These are phyloP conservation scores for Crinitomyces ghanaensis DNA, from an alignment of 805 yeast species.

Conservation along the genomic window DNA sequence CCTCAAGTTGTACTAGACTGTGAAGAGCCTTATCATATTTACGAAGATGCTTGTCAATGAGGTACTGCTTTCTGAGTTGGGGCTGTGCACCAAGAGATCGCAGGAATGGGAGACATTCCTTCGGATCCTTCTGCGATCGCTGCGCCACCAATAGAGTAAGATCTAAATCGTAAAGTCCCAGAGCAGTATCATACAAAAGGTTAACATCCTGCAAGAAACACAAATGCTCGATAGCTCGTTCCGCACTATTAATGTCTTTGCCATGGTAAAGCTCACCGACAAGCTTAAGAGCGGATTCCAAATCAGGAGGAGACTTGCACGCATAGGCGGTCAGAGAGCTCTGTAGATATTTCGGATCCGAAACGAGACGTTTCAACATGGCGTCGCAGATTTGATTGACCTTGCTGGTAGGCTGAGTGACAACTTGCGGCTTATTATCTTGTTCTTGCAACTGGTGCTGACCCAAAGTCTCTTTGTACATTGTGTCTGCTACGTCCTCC, in stretches of 20 bases:
- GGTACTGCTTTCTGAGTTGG: slow-evolving; percentile 54
- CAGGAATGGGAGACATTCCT: slow-evolving; percentile 87
- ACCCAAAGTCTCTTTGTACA: slow-evolving; percentile 60
- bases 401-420: slow-evolving; percentile 31
- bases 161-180: slow-evolving; percentile 72
- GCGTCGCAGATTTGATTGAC: slow-evolving; percentile 70
- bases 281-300: slow-evolving; percentile 58
- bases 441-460: slow-evolving; percentile 2
- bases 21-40: slow-evolving; percentile 55
- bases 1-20: slow-evolving; percentile 36
- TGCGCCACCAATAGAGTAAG: slow-evolving; percentile 81
- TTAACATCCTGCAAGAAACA: slow-evolving; percentile 89
- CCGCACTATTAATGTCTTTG: slow-evolving; percentile 29
- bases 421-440: background rate
- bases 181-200: slow-evolving; percentile 62
- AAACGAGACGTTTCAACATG: slow-evolving; percentile 40
- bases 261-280: slow-evolving; percentile 43
- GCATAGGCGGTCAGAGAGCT: slow-evolving; percentile 85
- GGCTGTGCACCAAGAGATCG: slow-evolving; percentile 63
- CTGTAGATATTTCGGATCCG: slow-evolving; percentile 51
- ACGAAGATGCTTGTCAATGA: slow-evolving; percentile 70
- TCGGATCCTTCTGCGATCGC: slow-evolving; percentile 95
- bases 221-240: slow-evolving; percentile 64
- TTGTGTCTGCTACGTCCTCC: slow-evolving; percentile 73
- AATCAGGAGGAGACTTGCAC: slow-evolving; percentile 79